A percentile compares a stretch with the other conserved stretches of the same genome.
These are phyloP conservation scores for Citrullus colocynthis DNA, from an alignment of 306 rosid species.

Conservation along the genomic window DNA sequence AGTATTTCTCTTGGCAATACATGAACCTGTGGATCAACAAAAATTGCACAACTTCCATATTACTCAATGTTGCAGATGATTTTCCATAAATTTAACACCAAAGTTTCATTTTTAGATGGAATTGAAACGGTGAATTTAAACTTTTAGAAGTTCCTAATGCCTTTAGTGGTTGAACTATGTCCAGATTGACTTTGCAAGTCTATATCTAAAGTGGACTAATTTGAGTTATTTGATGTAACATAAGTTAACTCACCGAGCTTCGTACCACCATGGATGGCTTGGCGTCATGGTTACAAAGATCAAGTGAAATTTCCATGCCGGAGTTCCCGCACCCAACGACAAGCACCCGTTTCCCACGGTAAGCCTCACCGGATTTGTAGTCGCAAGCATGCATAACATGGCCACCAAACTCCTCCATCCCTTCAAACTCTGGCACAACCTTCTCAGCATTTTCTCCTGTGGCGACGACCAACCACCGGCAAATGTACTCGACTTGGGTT, in stretches of 20 bases:
- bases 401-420: constrained; percentile 60
- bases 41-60: not conserved
- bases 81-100: not conserved
- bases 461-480: constrained; percentile 94
- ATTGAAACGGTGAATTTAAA: not conserved
- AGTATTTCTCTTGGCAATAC: constrained; percentile 62
- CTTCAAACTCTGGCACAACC: constrained; percentile 67
- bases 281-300: constrained; percentile 72
- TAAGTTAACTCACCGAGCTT: constrained; percentile 55
- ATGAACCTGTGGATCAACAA: constrained; percentile 42
- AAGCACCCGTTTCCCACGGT: constrained; percentile 40
- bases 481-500: constrained; percentile 59
- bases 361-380: constrained; percentile 52
- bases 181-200: not conserved
- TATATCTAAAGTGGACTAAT: not conserved
- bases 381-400: constrained; percentile 75
- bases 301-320: constrained; percentile 91
- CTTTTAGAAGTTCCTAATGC: not conserved
- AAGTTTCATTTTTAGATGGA: not conserved
- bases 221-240: constrained; percentile 1
- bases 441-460: constrained; percentile 84
- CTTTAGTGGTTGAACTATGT: not conserved
- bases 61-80: not conserved
- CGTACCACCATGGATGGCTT: constrained; percentile 80
- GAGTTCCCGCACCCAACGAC: constrained; percentile 96